A percentile compares a stretch with the other conserved stretches of the same genome.
Conservation (phyloP, 108 stramenopile species). For the Ochromonas danica region DNA sequence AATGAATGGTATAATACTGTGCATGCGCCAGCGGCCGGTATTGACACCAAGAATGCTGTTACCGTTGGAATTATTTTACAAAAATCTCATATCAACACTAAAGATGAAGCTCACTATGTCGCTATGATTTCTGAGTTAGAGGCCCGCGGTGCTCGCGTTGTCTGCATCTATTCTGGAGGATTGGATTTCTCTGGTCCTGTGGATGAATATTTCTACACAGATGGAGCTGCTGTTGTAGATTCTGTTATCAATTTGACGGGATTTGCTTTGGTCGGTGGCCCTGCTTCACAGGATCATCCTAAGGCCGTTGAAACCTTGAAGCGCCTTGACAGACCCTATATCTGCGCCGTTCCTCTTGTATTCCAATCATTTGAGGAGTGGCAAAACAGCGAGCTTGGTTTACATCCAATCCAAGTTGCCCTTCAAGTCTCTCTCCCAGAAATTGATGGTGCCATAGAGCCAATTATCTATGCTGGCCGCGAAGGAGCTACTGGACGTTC, state of each 20-base stretch:
- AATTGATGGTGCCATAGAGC: conserved; percentile 95
- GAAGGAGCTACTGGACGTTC: conserved; percentile 86
- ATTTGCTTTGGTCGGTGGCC: conserved; percentile 90
- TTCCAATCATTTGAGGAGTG: conserved; percentile 98
- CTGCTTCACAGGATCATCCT: conserved; percentile 89
- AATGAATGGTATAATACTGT: conserved; percentile 86
- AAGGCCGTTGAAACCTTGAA: conserved; percentile 85
- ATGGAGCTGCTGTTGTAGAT: conserved; percentile 77
- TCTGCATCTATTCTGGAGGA: conserved; percentile 86
- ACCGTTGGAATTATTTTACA: conserved; percentile 87
- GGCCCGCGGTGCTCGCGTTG: conserved; percentile 82
- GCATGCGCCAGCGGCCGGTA: conserved; percentile 87
- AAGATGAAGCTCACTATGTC: conserved; percentile 93
- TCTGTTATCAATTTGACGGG: conserved; percentile 92
- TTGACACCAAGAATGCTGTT: conserved; percentile 77
- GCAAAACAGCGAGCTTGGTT: conserved; percentile 89
- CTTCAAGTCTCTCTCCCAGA: conserved; percentile 92
- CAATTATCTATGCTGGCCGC: conserved; percentile 90
- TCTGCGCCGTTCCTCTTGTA: conserved; percentile 92
- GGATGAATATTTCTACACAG: conserved; percentile 79
- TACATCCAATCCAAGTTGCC: conserved; percentile 93
- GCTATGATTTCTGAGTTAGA: conserved; percentile 89
- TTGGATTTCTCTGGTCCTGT: conserved; percentile 94
- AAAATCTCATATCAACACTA: conserved; percentile 97
- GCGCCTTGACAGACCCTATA: conserved; percentile 82